Evolutionary conservation across 2,329 filamentous ascomycete species (phyloP), one percentile per base, ranked within the genome.

Genomic region (Endothia cerciana): DNA sequence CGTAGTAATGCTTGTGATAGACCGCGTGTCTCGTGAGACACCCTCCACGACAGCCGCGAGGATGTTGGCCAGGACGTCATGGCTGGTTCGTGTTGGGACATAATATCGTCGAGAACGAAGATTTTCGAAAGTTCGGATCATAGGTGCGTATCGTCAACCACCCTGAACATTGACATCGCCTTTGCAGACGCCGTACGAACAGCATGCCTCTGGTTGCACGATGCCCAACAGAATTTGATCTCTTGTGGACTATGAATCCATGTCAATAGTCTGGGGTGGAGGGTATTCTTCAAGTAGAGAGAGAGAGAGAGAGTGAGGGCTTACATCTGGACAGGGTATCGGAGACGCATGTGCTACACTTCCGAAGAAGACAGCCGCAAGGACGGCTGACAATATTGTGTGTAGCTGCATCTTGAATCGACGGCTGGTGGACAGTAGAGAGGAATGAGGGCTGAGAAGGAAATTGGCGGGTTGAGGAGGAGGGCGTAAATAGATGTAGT

Each of bases 111-210:
- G 13, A 36, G 8, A 22, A 43, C 36, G 8, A 33, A 63, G 38
- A 13, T 19, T 51, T 43, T 13, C 22, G 41, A 51, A 33, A 19
- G 25, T 36, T 53, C n/a, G 45, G 13, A n/a, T 25, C 19, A 19
- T 33, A 25, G 11, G 43, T 30, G 51, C 22, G 15, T 41, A 41
- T 49, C 28, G 41, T 68, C 57, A 68, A n/a, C 66, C 66, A 51
- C 66, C 66, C 40, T 59, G 64, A 41, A 69, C 65, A 13, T 65
- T 63, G 41, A 69, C 67, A 15, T 69, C 67, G 30, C 67, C 67
- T 33, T 67, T 67, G 62, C 67, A 69, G 10, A 67, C 47, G 47
- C 67, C 67, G 57, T 69, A 69, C 41, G 65, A 60, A 40, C 67
- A 69, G 57, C 67, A 69, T 45, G 60, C 65, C 30, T 69, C 67